Base-by-base conservation (phyloP, 192 early-diverging fungal genomes). In the Phycomyces nitens region DNA sequence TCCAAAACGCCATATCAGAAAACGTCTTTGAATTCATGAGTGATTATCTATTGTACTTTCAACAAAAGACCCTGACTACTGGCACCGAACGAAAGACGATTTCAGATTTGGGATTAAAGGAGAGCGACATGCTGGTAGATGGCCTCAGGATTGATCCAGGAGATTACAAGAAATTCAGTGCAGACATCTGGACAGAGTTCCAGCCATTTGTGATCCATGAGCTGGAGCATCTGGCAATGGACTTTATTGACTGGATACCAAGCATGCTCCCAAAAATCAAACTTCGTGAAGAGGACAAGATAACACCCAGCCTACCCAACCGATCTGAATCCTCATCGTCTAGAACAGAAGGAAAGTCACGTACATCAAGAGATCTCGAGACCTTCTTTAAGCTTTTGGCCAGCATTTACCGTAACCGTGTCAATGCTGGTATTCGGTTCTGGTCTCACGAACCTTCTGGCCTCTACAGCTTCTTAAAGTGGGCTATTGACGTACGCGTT, bases 361-460 rank as follows among this genome's bases (percentile, higher is more conserved):
- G 34, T 11, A 40, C 26, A 8, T 39, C 23, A 16, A 53, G 40
- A 5, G 51, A 53, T 6, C 40, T 87, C 0, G 89, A 91, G 62
- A 74, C 84, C 0, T 80, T 98, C 16, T 88, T 95, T 38, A 69
- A 75, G 11, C 73, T 92, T 29, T 75, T 97, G 6, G 81, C 87
- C 2, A 70, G 82, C 10, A 71, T 96, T 11, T 97, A 89, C 73
- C 65, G 80, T 7, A 85, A 90, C 60, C 82, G 88, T 10, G 86
- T 89, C 6, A 89, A 97, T 61, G 81, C 85, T 3, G 88, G 88
- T 11, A 72, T 89, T 21, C 81, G 75, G 5, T 91, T 89, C 75
- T 92, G 90, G 90, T 51, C 66, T 23, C 73, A 57, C 34, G 60
- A 68, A 5, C 82, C 85, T 59, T 77, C 82, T 49, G 74, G 87